Base-by-base conservation (phyloP, 148 eudicot species). In the Rhododendron williamsianum region DNA sequence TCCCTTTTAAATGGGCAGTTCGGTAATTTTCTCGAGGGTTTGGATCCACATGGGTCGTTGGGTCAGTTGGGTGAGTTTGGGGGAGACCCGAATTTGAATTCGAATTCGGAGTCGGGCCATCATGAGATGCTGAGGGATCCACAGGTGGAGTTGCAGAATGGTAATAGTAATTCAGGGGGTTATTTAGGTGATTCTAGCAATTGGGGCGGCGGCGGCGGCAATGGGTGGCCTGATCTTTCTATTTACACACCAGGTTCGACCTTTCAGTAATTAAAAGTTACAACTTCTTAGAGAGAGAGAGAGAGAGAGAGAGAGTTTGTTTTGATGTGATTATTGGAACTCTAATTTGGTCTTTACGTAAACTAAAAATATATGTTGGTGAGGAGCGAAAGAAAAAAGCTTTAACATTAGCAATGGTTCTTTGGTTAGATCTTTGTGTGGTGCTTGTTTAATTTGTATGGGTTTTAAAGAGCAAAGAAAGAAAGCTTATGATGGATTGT, bases 161-260 rank as follows among this genome's bases (percentile, higher is more conserved):
- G 11, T 80, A 30, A 6, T 35, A 82, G 71, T 6, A 77, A 60
- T 45, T 43, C 87, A 12, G 88, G 88, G 80, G 88, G 86, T 27
- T 90, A 85, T 85, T 80, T 90, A 84, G 87, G 89, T 78, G 41
- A 85, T 82, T 83, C 87, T 15, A 84, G 51, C 81, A 89, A 86
- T 51, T 88, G 84, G 38, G 90, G 77, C 48, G 84, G 87, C 4
- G 84, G 87, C 4, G 25, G 72, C 27, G 65, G 65, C 74, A 86
- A 88, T 87, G 94, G 89, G 21, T 92, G 92, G 92, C 93, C 94
- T 88, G 93, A 91, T 90, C 93, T 93, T 91, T 88, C 92, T 46
- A 91, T 92, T 86, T 89, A 86, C 89, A 90, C 91, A 63, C 92
- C 96, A 86, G 92, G 92, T 85, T 93, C 93, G 45, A 91, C 73